These are phyloP conservation scores for Trichoderma aggressivum DNA, from an alignment of 2,329 filamentous ascomycete genomes.

Conservation along the genomic window DNA sequence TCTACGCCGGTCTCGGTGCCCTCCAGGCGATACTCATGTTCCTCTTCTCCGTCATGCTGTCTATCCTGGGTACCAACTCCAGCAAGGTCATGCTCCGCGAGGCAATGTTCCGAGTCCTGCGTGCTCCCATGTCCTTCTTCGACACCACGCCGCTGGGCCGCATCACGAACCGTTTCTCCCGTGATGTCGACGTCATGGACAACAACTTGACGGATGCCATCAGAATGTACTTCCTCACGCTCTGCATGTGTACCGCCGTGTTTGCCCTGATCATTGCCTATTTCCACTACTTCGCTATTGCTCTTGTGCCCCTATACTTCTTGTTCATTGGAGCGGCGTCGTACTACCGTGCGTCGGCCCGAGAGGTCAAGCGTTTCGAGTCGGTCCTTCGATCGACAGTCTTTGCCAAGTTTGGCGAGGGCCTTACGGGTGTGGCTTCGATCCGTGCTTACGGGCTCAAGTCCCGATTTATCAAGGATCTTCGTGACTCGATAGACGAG, in stretches of 20 bases:
- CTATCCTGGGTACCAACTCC: conserved; percentile 74
- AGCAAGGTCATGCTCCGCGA: conserved; percentile 78
- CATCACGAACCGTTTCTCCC: conserved; percentile 94
- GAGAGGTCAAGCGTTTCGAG: conserved; percentile 93
- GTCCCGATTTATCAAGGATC: conserved; percentile 66
- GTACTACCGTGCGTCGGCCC: conserved; percentile 87
- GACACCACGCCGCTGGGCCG: conserved; percentile 93
- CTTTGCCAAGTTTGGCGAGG: conserved; percentile 89
- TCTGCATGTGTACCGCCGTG: conserved; percentile 77
- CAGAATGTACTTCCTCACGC: conserved; percentile 85
- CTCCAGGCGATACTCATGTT: conserved; percentile 74
- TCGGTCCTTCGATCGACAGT: conserved; percentile 81
- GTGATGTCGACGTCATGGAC: conserved; percentile 96
- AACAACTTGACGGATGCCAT: conserved; percentile 86
- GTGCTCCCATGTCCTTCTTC: conserved; percentile 84
- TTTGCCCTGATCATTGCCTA: conserved; percentile 92
- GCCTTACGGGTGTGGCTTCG: conserved; percentile 75
- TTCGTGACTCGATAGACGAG: conserved; percentile 73
- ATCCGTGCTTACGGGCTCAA: conserved; percentile 88
- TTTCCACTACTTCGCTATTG: conserved; percentile 79
- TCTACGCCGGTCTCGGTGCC: conserved; percentile 68
- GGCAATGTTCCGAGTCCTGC: conserved; percentile 73
- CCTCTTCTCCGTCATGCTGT: conserved; percentile 72
- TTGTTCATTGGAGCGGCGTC: conserved; percentile 78
- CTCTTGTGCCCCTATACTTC: conserved; percentile 62